Evolutionary conservation across 495 filamentous ascomycete species (phyloP).

Genomic region (Neurospora hispaniola): DNA sequence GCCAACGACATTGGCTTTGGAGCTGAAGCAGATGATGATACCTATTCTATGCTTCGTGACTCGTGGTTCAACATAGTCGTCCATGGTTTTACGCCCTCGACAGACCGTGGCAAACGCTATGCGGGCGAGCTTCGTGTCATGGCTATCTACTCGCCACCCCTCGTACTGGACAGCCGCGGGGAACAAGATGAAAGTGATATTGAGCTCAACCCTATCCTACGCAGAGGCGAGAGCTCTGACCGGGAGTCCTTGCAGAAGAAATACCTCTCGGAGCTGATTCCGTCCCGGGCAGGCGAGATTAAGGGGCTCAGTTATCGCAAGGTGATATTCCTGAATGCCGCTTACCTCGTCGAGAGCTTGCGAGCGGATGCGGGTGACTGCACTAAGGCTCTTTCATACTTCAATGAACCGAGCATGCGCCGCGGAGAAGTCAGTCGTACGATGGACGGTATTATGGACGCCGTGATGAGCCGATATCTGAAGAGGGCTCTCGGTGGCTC

Average conservation of each 20-base stretch:
- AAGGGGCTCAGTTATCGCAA: slow-evolving; percentile 72
- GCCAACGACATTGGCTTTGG: slow-evolving; percentile 36
- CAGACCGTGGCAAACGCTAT: slow-evolving; percentile 55
- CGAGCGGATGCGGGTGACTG: slow-evolving; percentile 76
- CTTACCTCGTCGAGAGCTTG: slow-evolving; percentile 73
- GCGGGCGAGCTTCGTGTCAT: slow-evolving; percentile 65
- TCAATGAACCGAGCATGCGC: slow-evolving; percentile 78
- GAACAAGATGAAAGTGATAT: slow-evolving; percentile 90
- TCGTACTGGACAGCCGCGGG: slow-evolving; percentile 73
- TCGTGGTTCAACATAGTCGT: slow-evolving; percentile 96
- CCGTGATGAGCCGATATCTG: slow-evolving; percentile 64
- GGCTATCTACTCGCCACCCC: slow-evolving; percentile 72
- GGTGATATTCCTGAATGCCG: slow-evolving; percentile 81
- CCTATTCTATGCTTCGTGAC: slow-evolving; percentile 64
- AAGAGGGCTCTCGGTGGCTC: slow-evolving; percentile 56
- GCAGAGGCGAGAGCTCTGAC: slow-evolving; percentile 67
- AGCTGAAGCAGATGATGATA: slow-evolving; percentile 45
- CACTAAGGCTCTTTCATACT: slow-evolving; percentile 79
- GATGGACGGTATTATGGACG: slow-evolving; percentile 74
- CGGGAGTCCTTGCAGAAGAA: slow-evolving; percentile 72
- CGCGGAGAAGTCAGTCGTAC: slow-evolving; percentile 67
- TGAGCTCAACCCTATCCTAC: slow-evolving; percentile 83
- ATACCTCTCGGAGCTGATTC: slow-evolving; percentile 57
- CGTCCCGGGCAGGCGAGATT: slow-evolving; percentile 64
- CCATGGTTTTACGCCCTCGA: slow-evolving; percentile 74